phyloP scores from a whole-genome alignment of 192 early-diverging fungal genomes.

The Umbelopsis sp. region DNA sequence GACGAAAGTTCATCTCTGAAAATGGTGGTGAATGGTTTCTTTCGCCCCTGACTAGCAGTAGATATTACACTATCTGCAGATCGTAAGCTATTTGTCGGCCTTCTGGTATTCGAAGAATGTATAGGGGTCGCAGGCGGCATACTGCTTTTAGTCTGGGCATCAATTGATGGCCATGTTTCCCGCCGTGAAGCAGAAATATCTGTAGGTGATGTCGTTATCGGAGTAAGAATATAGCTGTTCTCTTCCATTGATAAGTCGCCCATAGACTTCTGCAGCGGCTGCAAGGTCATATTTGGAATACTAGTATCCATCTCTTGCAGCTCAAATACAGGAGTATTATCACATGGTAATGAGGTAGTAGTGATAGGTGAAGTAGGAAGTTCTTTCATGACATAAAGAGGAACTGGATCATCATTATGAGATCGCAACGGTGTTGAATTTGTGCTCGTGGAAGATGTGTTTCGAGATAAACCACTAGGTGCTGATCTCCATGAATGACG shows the following conservation, averaged over 20 bases:
- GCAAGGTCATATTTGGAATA: not conserved
- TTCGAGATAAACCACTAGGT: constrained; percentile 3
- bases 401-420: not conserved
- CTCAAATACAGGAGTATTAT: not conserved
- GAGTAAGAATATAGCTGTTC: not conserved
- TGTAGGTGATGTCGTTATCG: not conserved
- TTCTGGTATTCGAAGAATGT: not conserved
- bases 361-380: not conserved
- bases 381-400: not conserved
- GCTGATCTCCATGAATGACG: constrained; percentile 18
- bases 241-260: not conserved
- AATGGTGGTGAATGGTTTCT: constrained; percentile 9
- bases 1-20: not conserved
- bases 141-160: not conserved
- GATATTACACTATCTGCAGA: not conserved
- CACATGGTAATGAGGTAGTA: not conserved
- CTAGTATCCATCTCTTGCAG: not conserved
- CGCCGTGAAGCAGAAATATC: not conserved
- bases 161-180: not conserved
- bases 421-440: not conserved
- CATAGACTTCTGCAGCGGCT: not conserved
- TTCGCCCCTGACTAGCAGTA: not conserved
- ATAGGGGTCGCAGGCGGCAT: not conserved
- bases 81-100: not conserved
- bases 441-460: constrained; percentile 12